phyloP scores from a whole-genome alignment of 345 rosid genomes.

The Populus deltoides region DNA sequence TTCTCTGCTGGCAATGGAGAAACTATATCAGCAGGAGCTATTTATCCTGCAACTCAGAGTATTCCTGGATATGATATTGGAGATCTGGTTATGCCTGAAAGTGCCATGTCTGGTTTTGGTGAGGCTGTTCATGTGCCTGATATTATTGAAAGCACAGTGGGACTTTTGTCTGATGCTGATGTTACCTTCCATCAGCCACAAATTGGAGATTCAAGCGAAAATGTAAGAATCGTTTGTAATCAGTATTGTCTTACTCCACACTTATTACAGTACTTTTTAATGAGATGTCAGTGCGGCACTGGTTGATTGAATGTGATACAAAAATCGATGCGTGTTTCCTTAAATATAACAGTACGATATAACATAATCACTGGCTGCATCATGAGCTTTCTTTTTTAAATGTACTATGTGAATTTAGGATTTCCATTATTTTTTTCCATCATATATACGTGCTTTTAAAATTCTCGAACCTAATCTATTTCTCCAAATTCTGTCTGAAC shows the following conservation, averaged over 20 bases:
- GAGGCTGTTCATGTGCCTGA: conserved; percentile 80
- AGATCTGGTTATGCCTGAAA: conserved; percentile 61
- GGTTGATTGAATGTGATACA: not conserved
- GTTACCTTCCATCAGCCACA: conserved; percentile 66
- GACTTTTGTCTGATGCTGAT: conserved; percentile 73
- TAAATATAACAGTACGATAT: not conserved
- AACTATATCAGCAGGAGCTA: conserved; percentile 49
- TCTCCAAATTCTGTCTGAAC: not conserved
- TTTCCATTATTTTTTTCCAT: not conserved
- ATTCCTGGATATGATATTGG: conserved; percentile 50
- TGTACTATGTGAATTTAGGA: no score
- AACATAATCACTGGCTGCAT: not conserved
- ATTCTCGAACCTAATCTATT: not conserved
- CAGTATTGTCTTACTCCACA: not conserved
- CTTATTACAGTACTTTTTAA: not conserved
- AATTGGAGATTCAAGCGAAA: conserved; percentile 59
- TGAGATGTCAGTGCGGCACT: not conserved
- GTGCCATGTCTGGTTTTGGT: conserved; percentile 58
- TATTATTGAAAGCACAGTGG: conserved; percentile 87
- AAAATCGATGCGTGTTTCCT: not conserved
- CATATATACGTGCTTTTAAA: no score
- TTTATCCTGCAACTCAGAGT: conserved; percentile 44
- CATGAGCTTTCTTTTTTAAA: not conserved
- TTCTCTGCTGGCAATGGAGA: conserved; percentile 73
- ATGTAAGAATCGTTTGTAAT: conserved; percentile 50